Base-by-base conservation (phyloP, 192 early-diverging fungal genomes). In the Umbelopsis sp. region DNA sequence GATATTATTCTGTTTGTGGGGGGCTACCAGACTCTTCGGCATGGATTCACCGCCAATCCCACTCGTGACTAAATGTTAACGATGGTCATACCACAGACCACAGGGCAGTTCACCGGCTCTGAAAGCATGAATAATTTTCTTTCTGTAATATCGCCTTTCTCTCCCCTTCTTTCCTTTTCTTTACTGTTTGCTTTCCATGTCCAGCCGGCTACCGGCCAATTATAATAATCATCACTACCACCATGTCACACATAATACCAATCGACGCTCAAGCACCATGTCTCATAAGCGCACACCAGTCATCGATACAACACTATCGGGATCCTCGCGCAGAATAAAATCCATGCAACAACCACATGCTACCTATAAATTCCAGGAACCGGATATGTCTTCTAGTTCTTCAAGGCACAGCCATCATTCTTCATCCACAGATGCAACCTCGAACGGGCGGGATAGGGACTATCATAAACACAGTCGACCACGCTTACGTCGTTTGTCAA, bases 181-280 rank as follows among this genome's bases (percentile, higher is more conserved):
- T 52, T 61, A 30, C 30, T 35, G 13, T 27, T 13, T 18, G 8
- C 33, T 33, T 61, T 61, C 30, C 55, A 61, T 61, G 55, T 61
- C 55, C 33, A 61, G 23, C 27, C 55, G 55, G 25, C 27, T 61
- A 61, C 25, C 55, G 13, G 27, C 55, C 30, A 35, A 27, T 25
- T 61, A 61, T 30, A 30, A 61, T 61, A 23, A 25, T 35, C 25
- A 61, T 35, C 55, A 61, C 20, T 21, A 20, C 33, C 55, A 61
- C n/a, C 23, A 61, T 15, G 21, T 18, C 10, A 11, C 25, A 35
- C 27, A 61, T 61, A 61, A 18, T 18, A 61, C 55, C 11, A 30
- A 16, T 35, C 25, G 55, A 61, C 55, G 55, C 55, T 61, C 55
- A 12, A 61, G 55, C n/a, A 61, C 55, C 30, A 61, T 33, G 55